Conservation (phyloP, 306 rosid species). For the Vachellia collinsii region DNA sequence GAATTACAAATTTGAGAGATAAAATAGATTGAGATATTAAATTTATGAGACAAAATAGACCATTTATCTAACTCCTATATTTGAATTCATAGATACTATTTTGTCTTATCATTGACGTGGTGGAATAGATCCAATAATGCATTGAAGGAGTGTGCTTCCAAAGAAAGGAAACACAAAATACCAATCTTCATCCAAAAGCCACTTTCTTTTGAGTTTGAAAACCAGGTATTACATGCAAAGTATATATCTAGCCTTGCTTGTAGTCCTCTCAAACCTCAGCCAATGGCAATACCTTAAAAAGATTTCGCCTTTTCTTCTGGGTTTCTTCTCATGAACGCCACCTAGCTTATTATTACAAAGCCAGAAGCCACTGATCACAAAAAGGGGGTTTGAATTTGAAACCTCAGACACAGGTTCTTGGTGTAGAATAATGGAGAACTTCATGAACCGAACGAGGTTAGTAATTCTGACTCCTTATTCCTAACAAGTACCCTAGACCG, state of each 20-base stretch:
- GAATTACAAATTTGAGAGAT: too few species aligned
- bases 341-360: neutral
- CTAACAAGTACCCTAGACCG: neutral
- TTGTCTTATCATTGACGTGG: neutral
- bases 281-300: constrained; percentile 27
- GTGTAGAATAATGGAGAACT: constrained; percentile 49
- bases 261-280: constrained; percentile 32
- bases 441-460: constrained; percentile 58
- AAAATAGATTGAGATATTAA: too few species aligned
- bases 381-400: constrained; percentile 27
- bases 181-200: constrained; percentile 53
- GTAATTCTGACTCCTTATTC: constrained; percentile 30
- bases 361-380: neutral
- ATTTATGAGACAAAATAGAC: too few species aligned
- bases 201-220: constrained; percentile 45
- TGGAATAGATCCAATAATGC: constrained; percentile 13
- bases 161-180: constrained; percentile 49
- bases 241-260: constrained; percentile 55
- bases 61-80: too few species aligned
- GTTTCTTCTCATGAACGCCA: constrained; percentile 49
- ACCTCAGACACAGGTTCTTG: constrained; percentile 21
- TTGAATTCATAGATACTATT: too few species aligned
- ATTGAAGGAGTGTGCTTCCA: constrained; percentile 27
- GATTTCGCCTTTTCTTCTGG: constrained; percentile 8
- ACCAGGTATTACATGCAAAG: constrained; percentile 63